Conservation (phyloP, 1,284 basidiomycete species). For the Marasmius oreades region DNA sequence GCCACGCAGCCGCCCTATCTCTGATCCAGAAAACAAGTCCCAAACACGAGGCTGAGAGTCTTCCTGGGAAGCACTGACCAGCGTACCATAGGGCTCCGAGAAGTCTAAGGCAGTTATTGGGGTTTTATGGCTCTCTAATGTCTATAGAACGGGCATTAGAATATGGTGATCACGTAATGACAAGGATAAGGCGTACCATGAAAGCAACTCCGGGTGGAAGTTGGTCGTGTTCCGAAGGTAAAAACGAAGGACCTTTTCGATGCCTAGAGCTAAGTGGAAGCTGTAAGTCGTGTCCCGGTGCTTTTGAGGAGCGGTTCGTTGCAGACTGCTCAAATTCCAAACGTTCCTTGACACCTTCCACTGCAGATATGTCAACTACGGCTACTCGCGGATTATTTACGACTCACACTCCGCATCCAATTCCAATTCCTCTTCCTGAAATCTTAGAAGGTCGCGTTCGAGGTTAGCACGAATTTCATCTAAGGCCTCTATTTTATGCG, state of each 20-base stretch:
- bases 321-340: constrained; percentile 62
- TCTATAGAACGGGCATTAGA: constrained; percentile 41
- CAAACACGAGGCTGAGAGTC: constrained; percentile 80
- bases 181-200: constrained; percentile 60
- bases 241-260: constrained; percentile 88
- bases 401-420: constrained; percentile 87
- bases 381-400: not conserved
- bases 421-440: constrained; percentile 95
- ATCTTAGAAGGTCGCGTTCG: constrained; percentile 78
- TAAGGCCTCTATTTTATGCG: constrained; percentile 83
- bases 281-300: constrained; percentile 36
- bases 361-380: constrained; percentile 35
- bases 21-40: constrained; percentile 81
- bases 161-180: constrained; percentile 6
- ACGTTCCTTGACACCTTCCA: constrained; percentile 85
- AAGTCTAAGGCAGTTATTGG: constrained; percentile 92
- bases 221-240: constrained; percentile 97
- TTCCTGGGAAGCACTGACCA: constrained; percentile 85
- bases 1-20: constrained; percentile 78
- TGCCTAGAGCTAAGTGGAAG: constrained; percentile 64
- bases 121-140: constrained; percentile 75
- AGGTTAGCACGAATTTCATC: constrained; percentile 80
- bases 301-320: constrained; percentile 33
- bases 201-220: constrained; percentile 93
- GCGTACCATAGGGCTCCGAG: constrained; percentile 93